A percentile compares a stretch with the other conserved stretches of the same genome.
Evolutionary conservation across 495 filamentous ascomycete species (phyloP).

Genomic region (Penicilliopsis zonata): DNA sequence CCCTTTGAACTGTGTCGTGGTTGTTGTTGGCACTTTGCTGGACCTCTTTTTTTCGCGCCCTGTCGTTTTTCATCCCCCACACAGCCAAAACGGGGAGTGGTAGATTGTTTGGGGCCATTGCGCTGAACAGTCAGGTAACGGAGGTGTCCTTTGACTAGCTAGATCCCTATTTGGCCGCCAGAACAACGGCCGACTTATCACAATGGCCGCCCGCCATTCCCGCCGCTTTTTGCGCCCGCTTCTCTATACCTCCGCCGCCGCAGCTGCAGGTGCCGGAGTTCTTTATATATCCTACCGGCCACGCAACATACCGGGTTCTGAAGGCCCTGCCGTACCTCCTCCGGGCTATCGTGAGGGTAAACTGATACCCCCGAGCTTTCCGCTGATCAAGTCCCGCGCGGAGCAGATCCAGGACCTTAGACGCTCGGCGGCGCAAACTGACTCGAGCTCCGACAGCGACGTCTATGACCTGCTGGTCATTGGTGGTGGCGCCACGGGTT

Average conservation of each 20-base stretch:
- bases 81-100: too few species aligned
- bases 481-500: slow-evolving; percentile 84
- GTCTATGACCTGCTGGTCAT: slow-evolving; percentile 85
- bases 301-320: slow-evolving; percentile 72
- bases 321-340: slow-evolving; percentile 67
- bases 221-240: slow-evolving; percentile 45
- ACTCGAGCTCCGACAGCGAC: slow-evolving; percentile 14
- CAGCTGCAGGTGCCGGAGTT: slow-evolving; percentile 44
- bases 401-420: slow-evolving; percentile 44
- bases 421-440: slow-evolving; percentile 8
- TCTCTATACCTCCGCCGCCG: slow-evolving; percentile 49
- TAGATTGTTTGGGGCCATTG: too few species aligned
- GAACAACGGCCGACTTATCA: slow-evolving; percentile 4
- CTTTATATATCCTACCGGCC: slow-evolving; percentile 75
- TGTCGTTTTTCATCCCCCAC: too few species aligned
- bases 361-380: slow-evolving; percentile 72
- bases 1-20: too few species aligned
- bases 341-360: slow-evolving; percentile 71
- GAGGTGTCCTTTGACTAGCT: too few species aligned
- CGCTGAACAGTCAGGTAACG: too few species aligned
- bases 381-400: slow-evolving; percentile 55
- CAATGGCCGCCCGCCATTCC: slow-evolving; percentile 48
- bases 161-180: too few species aligned
- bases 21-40: too few species aligned
- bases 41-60: too few species aligned